A percentile compares a stretch with the other conserved stretches of the same genome.
phyloP scores from a whole-genome alignment of 495 filamentous ascomycete species.

The Talaromyces ruber region DNA sequence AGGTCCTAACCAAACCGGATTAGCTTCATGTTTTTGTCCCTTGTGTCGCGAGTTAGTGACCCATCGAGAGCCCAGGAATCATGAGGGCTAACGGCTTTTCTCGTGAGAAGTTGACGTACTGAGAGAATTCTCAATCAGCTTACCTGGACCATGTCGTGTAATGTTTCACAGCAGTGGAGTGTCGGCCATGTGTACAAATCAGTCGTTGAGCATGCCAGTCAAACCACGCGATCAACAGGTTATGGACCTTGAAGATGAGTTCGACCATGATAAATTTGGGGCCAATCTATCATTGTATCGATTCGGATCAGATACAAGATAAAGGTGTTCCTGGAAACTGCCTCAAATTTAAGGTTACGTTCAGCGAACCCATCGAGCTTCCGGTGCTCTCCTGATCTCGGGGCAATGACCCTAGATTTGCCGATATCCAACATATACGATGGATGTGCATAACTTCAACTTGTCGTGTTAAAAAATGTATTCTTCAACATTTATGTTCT shows the following conservation, averaged over 20 bases:
- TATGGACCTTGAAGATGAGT: no score
- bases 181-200: neutral
- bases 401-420: no score
- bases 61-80: neutral
- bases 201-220: no score
- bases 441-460: neutral
- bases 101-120: neutral
- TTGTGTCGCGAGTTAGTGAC: neutral
- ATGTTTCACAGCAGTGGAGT: neutral
- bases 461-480: neutral
- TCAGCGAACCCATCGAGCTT: neutral
- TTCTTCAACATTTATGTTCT: neutral
- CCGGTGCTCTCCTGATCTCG: no score
- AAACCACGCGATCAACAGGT: no score
- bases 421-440: neutral
- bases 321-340: neutral
- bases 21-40: conserved; percentile 20
- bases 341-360: neutral
- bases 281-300: neutral
- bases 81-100: neutral
- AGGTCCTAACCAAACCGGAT: neutral
- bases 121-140: neutral
- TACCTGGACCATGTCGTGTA: neutral
- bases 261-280: no score
- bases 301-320: neutral